phyloP scores from a whole-genome alignment of 169 alveolate genomes.

The Pseudocohnilembus persalinus region DNA sequence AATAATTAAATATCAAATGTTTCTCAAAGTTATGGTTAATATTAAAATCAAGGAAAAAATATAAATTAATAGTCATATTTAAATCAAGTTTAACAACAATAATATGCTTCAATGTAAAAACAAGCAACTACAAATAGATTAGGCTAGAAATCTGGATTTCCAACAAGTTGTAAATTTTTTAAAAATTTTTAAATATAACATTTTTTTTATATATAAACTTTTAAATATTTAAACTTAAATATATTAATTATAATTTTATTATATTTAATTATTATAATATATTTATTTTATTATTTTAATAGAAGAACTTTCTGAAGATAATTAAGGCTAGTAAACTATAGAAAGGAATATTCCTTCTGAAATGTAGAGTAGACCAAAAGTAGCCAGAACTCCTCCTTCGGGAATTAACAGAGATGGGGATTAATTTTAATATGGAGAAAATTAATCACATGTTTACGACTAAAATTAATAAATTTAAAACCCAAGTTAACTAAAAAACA shows the following conservation, averaged over 20 bases:
- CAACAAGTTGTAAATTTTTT: not conserved
- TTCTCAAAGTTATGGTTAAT: not conserved
- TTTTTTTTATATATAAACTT: not conserved
- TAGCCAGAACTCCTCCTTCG: slow-evolving; percentile 58
- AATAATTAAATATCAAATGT: too few relatives aligned
- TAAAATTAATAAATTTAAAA: too few relatives aligned
- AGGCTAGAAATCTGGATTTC: not conserved
- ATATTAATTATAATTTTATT: too few relatives aligned
- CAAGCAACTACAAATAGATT: not conserved
- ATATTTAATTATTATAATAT: too few relatives aligned
- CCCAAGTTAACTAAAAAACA: too few relatives aligned
- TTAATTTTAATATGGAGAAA: not conserved
- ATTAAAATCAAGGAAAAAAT: too few relatives aligned
- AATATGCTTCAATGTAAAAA: not conserved
- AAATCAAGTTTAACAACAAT: not conserved
- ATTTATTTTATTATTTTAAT: too few relatives aligned
- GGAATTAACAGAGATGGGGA: not conserved
- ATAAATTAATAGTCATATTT: not conserved
- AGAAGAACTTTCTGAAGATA: not conserved
- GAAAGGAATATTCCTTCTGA: slow-evolving; percentile 37
- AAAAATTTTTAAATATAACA: too few relatives aligned
- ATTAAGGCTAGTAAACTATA: too few relatives aligned
- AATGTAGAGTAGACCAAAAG: slow-evolving; percentile 58
- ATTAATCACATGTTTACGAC: not conserved
- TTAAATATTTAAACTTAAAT: too few relatives aligned